These are phyloP conservation scores for Kitagawia praeruptora DNA, from an alignment of 129 eudicot species.

Conservation along the genomic window DNA sequence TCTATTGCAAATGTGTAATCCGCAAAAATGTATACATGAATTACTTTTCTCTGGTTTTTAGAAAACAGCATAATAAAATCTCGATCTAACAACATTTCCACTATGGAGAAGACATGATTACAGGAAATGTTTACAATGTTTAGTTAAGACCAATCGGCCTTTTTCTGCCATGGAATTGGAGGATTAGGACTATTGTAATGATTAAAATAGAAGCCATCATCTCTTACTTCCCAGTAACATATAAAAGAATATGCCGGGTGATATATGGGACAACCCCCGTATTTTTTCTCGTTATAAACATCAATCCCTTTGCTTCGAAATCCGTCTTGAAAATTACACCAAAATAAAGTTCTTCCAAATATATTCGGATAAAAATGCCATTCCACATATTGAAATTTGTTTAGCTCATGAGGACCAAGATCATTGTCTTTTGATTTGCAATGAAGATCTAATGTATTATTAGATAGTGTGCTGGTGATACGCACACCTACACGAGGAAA, in stretches of 20 bases:
- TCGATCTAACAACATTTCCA: too few species aligned
- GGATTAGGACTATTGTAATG: not conserved
- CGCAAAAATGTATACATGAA: too few species aligned
- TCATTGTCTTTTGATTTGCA: conserved; percentile 1
- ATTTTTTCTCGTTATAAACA: conserved; percentile 8
- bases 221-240: conserved; percentile 2
- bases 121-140: too few species aligned
- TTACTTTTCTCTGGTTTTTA: too few species aligned
- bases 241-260: not conserved
- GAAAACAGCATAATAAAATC: too few species aligned
- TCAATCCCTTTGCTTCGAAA: not conserved
- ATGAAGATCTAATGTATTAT: not conserved
- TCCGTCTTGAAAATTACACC: not conserved
- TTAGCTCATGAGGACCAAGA: not conserved
- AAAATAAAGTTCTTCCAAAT: not conserved
- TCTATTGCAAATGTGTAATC: too few species aligned
- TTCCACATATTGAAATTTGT: not conserved
- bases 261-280: not conserved
- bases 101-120: too few species aligned
- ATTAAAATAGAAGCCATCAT: conserved; percentile 1
- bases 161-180: not conserved
- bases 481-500: not conserved
- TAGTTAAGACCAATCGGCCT: not conserved
- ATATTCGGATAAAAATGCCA: not conserved
- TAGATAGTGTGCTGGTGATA: not conserved